Conservation (phyloP, 2,329 filamentous ascomycete genomes). For the Parascedosporium putredinis region DNA sequence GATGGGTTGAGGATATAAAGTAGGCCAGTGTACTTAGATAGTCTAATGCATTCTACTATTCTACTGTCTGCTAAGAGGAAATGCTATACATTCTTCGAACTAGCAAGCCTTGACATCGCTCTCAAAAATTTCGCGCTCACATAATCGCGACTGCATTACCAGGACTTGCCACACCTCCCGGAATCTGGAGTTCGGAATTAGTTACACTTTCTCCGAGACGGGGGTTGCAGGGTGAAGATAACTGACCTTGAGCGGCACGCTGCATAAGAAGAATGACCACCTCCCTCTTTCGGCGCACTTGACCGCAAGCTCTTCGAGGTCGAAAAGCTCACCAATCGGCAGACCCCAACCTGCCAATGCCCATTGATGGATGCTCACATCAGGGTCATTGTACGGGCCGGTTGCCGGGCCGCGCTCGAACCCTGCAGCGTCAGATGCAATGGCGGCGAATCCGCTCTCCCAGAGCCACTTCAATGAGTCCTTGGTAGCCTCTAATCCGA, state of each 20-base stretch:
- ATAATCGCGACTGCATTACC: slow-evolving; percentile 22
- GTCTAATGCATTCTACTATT: too few relatives aligned
- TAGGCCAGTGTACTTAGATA: too few relatives aligned
- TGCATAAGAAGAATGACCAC: slow-evolving; percentile 22
- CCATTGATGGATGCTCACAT: slow-evolving; percentile 22
- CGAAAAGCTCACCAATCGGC: slow-evolving; percentile 31
- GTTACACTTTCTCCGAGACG: not conserved
- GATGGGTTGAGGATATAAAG: too few relatives aligned
- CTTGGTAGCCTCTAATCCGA: slow-evolving; percentile 27
- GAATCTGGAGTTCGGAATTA: slow-evolving; percentile 12
- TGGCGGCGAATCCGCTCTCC: slow-evolving; percentile 32
- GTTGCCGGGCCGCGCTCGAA: slow-evolving; percentile 32
- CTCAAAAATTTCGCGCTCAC: too few relatives aligned
- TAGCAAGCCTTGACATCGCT: too few relatives aligned
- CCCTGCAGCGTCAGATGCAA: slow-evolving; percentile 29
- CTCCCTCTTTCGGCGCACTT: slow-evolving; percentile 16
- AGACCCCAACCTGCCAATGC: slow-evolving; percentile 32
- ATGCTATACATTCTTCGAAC: too few relatives aligned
- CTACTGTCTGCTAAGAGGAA: too few relatives aligned
- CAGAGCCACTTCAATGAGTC: slow-evolving; percentile 32
- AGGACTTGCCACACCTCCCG: slow-evolving; percentile 22
- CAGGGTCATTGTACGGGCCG: slow-evolving; percentile 13
- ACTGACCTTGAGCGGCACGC: slow-evolving; percentile 21
- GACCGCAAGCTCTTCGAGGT: slow-evolving; percentile 23
- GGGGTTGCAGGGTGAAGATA: not conserved